A percentile compares a stretch with the other conserved stretches of the same genome.
Conservation (phyloP, 2,329 filamentous ascomycete genomes). For the Exophiala oligosperma region DNA sequence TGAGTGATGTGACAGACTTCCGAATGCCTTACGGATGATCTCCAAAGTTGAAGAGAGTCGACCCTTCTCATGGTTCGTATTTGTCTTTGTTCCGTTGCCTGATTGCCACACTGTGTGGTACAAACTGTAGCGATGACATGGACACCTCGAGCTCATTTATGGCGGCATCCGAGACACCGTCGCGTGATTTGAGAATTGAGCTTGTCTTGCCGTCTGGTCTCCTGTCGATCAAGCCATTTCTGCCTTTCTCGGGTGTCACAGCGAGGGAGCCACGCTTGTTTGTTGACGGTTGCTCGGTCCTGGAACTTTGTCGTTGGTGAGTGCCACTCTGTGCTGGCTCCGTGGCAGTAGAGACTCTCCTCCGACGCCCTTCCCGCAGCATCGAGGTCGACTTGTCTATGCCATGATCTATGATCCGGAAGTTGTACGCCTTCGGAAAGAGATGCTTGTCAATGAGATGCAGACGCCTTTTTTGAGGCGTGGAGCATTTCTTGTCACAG, state of each 20-base stretch:
- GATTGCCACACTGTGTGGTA: conserved; percentile 43
- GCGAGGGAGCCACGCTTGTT: conserved; percentile 8
- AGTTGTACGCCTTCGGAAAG: conserved; percentile 88
- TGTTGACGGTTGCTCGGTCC: not conserved
- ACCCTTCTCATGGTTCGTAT: not conserved
- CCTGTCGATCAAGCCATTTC: not conserved
- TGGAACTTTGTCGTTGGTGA: conserved; percentile 24
- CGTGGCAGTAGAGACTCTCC: conserved; percentile 37
- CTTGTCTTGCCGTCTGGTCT: not conserved
- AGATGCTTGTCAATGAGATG: conserved; percentile 94
- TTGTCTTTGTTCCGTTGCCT: conserved; percentile 27
- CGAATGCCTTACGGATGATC: not conserved
- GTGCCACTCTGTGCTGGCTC: conserved; percentile 35
- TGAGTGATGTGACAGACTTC: not conserved
- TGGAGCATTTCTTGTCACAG: conserved; percentile 82
- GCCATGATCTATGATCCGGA: conserved; percentile 80
- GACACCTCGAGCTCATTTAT: conserved; percentile 43
- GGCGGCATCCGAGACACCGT: conserved; percentile 30
- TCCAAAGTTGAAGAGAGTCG: not conserved
- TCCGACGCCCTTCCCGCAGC: conserved; percentile 55
- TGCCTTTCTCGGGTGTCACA: not conserved
- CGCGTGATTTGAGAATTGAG: conserved; percentile 11
- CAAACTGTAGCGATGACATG: conserved; percentile 47
- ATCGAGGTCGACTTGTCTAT: conserved; percentile 82
- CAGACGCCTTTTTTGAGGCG: conserved; percentile 77